Evolutionary conservation across 1,139 yeast genomes (phyloP), one percentile per base, ranked within the genome.

Genomic region (Meyerozyma sp.): DNA sequence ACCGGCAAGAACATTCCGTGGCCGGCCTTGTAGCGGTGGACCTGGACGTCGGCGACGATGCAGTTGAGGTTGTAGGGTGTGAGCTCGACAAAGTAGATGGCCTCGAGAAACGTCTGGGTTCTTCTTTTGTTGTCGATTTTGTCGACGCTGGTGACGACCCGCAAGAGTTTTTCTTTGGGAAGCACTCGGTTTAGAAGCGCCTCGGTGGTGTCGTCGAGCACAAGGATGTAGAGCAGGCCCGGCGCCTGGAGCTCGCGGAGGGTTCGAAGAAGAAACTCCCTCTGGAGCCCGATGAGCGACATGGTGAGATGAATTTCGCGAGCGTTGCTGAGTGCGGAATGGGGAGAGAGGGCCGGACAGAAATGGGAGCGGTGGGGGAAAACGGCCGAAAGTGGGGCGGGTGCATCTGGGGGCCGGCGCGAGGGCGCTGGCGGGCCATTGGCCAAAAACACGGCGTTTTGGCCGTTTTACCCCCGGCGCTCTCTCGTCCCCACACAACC

Each of bases 111-210:
- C 9, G 67, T 57, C 54, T 66, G 73, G 44, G 58, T 65, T 36
- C 65, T 59, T 40, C 77, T 55, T 30, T 56, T 57, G 20, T 57
- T 63, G 47, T 70, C 77, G 14, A 73, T 56, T 49, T 58, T 58
- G 46, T 73, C 78, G 10, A 73, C 57, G 3, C 73, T 61, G 2
- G 77, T 68, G 6, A 73, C 77, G 11, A 72, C 55, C 36, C 78
- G 56, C 11, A 73, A 55, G 35, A 73, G 51, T 36, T 61, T 64
- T 36, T 68, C 75, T 48, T 70, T 70, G 40, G 66, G 51, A 14
- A 71, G 49, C 26, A 71, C 69, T 42, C 61, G 61, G 46, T 61
- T 60, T 40, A 73, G 46, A n/a, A 66, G 53, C 5, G 63, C 43
- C 52, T 70, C 74, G 25, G 71, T 65, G 35, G 59, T 57, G 29